Conservation (phyloP, 306 rosid genomes). For the Mucuna pruriens region DNA sequence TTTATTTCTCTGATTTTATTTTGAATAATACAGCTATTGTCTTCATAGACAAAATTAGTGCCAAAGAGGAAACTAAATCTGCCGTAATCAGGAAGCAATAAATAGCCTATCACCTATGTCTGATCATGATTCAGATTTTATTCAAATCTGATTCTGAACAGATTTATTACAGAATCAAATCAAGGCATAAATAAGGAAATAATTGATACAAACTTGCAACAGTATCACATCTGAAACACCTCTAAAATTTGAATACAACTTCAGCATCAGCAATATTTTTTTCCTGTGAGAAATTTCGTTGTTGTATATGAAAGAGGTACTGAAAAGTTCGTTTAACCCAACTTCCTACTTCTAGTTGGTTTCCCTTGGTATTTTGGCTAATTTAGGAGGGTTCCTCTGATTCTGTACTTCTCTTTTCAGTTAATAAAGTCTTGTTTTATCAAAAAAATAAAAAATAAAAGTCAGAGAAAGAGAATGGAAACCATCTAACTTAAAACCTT, state of each 20-base stretch:
- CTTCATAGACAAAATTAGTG: too few species aligned
- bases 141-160: too few species aligned
- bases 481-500: conserved; percentile 2
- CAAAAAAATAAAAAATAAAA: not conserved
- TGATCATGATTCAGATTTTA: too few species aligned
- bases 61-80: too few species aligned
- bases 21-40: too few species aligned
- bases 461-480: not conserved
- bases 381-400: not conserved
- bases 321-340: not conserved
- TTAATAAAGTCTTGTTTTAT: not conserved
- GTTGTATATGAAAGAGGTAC: conserved; percentile 7
- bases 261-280: not conserved
- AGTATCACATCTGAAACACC: not conserved
- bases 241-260: not conserved
- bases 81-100: too few species aligned
- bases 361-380: conserved; percentile 6
- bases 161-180: too few species aligned
- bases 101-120: too few species aligned
- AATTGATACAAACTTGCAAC: too few species aligned
- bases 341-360: conserved; percentile 6
- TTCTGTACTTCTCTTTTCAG: not conserved
- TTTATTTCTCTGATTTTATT: too few species aligned
- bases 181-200: too few species aligned
- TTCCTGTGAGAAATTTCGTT: not conserved